These are phyloP conservation scores for Camelina sativa DNA, from an alignment of 345 rosid genomes.

Conservation along the genomic window DNA sequence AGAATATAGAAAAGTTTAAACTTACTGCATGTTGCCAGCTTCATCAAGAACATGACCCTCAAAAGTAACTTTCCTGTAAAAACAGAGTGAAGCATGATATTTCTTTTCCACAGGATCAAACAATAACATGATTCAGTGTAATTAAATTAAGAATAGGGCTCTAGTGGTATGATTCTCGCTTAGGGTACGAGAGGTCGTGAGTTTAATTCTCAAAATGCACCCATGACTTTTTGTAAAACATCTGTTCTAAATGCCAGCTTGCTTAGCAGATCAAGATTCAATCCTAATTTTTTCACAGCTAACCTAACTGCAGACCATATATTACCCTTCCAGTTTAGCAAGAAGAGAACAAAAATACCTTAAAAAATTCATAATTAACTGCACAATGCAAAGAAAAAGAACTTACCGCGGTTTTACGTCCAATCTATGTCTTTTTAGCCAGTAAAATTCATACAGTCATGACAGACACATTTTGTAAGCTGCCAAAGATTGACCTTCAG, in stretches of 20 bases:
- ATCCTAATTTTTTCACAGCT: too few relatives aligned
- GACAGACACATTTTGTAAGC: too few relatives aligned
- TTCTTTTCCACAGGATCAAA: neutral
- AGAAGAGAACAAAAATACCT: neutral
- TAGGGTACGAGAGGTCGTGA: conserved; percentile 85
- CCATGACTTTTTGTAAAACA: neutral
- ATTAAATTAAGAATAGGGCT: conserved; percentile 45
- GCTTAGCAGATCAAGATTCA: too few relatives aligned
- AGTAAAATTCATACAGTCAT: too few relatives aligned
- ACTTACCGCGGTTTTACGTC: too few relatives aligned
- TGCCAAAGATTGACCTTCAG: too few relatives aligned
- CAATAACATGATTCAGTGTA: neutral
- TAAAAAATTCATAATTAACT: too few relatives aligned
- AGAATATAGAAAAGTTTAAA: neutral
- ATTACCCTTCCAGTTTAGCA: too few relatives aligned
- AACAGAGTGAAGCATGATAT: neutral
- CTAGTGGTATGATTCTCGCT: conserved; percentile 77
- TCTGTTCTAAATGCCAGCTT: neutral
- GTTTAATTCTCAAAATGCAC: conserved; percentile 74
- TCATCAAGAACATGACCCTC: neutral
- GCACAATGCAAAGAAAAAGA: too few relatives aligned
- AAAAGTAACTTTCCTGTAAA: neutral
- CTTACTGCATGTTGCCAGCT: conserved; percentile 17
- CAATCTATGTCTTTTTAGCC: too few relatives aligned
- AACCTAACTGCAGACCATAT: too few relatives aligned